phyloP scores from a whole-genome alignment of 1,284 basidiomycete genomes.

The Fistulinella cinereoalba region DNA sequence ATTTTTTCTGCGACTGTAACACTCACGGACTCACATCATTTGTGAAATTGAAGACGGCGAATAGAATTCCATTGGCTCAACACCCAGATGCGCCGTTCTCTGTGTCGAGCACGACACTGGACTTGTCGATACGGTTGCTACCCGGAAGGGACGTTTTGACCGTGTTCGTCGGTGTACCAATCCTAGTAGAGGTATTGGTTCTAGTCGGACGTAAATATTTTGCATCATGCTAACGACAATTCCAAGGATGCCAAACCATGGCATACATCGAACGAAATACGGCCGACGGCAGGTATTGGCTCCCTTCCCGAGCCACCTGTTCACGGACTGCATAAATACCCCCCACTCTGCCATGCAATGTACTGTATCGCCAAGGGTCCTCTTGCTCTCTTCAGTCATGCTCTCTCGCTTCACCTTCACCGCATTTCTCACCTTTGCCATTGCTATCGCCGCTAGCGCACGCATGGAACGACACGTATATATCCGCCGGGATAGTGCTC shows the following conservation, averaged over 20 bases:
- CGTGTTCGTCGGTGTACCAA: too few species aligned
- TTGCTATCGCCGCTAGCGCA: slow-evolving; percentile 20
- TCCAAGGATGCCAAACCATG: slow-evolving; percentile 7
- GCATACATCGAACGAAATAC: background rate
- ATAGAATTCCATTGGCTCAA: too few species aligned
- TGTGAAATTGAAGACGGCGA: too few species aligned
- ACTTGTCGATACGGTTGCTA: background rate
- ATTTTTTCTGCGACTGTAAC: too few species aligned
- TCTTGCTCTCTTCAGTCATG: background rate
- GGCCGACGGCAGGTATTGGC: background rate
- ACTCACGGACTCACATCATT: too few species aligned
- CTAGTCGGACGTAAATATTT: too few species aligned
- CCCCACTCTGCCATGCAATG: background rate
- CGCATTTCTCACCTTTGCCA: slow-evolving; percentile 15
- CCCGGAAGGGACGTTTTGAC: too few species aligned
- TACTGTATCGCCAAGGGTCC: too few species aligned
- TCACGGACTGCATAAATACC: slow-evolving; percentile 25
- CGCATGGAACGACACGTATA: slow-evolving; percentile 19
- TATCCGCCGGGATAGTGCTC: slow-evolving; percentile 1
- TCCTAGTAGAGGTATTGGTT: too few species aligned
- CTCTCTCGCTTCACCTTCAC: slow-evolving; percentile 20
- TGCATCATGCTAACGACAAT: background rate
- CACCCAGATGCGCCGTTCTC: too few species aligned
- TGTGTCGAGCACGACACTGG: background rate
- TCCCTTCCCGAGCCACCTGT: slow-evolving; percentile 12